phyloP scores from a whole-genome alignment of 2,329 filamentous ascomycete genomes.

The Penicillium sp. region DNA sequence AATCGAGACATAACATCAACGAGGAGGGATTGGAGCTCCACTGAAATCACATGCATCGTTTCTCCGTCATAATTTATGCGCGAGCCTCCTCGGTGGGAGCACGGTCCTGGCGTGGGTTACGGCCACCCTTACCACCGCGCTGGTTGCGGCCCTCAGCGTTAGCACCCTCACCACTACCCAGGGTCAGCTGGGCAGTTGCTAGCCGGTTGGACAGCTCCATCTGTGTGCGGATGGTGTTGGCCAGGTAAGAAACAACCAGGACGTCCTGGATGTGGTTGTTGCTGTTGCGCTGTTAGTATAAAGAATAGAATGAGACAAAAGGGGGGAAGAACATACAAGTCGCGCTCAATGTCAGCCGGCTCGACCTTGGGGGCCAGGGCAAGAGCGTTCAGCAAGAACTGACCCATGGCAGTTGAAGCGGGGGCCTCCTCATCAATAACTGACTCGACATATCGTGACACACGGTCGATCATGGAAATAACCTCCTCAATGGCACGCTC shows the following conservation, averaged over 20 bases:
- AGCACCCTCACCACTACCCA: slow-evolving; percentile 50
- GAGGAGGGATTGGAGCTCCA: slow-evolving; percentile 14
- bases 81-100: slow-evolving; percentile 37
- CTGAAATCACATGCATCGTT: slow-evolving; percentile 27
- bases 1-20: slow-evolving; percentile 22
- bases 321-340: slow-evolving; percentile 65
- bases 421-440: slow-evolving; percentile 85
- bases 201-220: slow-evolving; percentile 96
- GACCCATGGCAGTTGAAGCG: slow-evolving; percentile 86
- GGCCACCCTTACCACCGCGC: slow-evolving; percentile 44
- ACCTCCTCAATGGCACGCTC: slow-evolving; percentile 85
- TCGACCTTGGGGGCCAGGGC: slow-evolving; percentile 95
- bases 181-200: slow-evolving; percentile 71
- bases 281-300: slow-evolving; percentile 48
- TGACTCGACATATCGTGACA: slow-evolving; percentile 86
- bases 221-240: slow-evolving; percentile 98
- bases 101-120: slow-evolving; percentile 43
- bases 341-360: slow-evolving; percentile 82
- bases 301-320: background rate
- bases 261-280: slow-evolving; percentile 99
- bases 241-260: slow-evolving; percentile 94
- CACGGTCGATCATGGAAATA: slow-evolving; percentile 83
- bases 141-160: slow-evolving; percentile 33
- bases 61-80: slow-evolving; percentile 29
- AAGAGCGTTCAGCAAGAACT: slow-evolving; percentile 92